These are phyloP conservation scores for Arthrobotrys pseudoclavata DNA, from an alignment of 2,329 filamentous ascomycete species.

Conservation along the genomic window DNA sequence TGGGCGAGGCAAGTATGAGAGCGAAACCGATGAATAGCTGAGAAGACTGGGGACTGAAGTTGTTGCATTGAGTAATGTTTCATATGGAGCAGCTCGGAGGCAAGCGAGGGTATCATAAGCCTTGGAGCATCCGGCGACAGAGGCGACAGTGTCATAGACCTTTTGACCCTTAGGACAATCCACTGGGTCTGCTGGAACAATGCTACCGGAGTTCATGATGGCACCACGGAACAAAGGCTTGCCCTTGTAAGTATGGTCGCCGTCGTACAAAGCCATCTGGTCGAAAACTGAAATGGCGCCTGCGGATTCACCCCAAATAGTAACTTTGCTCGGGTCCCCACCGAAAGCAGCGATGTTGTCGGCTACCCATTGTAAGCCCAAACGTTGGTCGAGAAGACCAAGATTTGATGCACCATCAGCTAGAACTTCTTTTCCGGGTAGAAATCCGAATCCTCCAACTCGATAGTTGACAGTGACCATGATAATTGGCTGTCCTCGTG, in stretches of 20 bases:
- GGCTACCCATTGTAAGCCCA: constrained; percentile 62
- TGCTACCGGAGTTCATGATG: constrained; percentile 81
- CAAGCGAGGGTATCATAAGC: constrained; percentile 74
- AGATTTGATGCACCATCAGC: constrained; percentile 66
- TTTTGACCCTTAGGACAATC: constrained; percentile 76
- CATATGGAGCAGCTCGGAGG: constrained; percentile 75
- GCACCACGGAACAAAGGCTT: constrained; percentile 80
- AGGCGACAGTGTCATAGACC: constrained; percentile 75
- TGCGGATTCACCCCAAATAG: constrained; percentile 63
- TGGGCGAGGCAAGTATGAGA: constrained; percentile 70
- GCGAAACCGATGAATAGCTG: constrained; percentile 72
- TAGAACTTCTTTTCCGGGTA: constrained; percentile 68
- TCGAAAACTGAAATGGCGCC: constrained; percentile 64
- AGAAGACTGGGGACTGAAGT: constrained; percentile 74
- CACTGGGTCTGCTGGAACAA: constrained; percentile 74
- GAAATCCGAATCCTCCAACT: constrained; percentile 71
- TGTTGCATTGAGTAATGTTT: constrained; percentile 70
- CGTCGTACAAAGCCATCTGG: constrained; percentile 71
- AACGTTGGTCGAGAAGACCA: constrained; percentile 62
- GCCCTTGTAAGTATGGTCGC: constrained; percentile 76
- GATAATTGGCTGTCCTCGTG: constrained; percentile 69
- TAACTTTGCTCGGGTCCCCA: constrained; percentile 62
- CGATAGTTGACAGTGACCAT: constrained; percentile 72
- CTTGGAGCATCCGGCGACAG: constrained; percentile 72
- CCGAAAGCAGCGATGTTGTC: constrained; percentile 62